Conservation (phyloP, 179 eudicot genomes). For the Beta corolliflora region DNA sequence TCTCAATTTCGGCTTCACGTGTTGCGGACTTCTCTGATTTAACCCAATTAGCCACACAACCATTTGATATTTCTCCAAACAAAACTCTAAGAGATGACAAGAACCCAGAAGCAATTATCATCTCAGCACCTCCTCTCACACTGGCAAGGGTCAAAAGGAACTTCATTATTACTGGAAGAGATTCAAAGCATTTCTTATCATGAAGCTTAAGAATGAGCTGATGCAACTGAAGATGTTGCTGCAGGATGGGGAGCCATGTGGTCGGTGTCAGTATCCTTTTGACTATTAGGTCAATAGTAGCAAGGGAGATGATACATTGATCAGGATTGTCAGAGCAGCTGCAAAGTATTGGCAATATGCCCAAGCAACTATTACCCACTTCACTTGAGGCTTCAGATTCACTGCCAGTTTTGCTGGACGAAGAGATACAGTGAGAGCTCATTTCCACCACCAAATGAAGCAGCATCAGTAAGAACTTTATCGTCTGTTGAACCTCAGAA, state of each 20-base stretch:
- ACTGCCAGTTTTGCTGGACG: conserved; percentile 31
- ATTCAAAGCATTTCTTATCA: conserved; percentile 38
- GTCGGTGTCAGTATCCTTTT: conserved; percentile 56
- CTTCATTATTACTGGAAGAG: conserved; percentile 59
- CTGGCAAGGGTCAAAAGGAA: conserved; percentile 82
- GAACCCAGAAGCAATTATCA: conserved; percentile 76
- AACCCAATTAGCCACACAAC: conserved; percentile 30
- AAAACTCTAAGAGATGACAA: conserved; percentile 56
- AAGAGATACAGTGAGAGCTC: conserved; percentile 31
- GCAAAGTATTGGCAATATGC: conserved; percentile 81
- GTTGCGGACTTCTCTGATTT: conserved; percentile 37
- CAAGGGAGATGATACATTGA: conserved; percentile 58
- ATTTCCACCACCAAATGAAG: conserved; percentile 49
- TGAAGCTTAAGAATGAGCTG: conserved; percentile 67
- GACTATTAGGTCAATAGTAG: conserved; percentile 62
- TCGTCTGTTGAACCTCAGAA: conserved; percentile 43
- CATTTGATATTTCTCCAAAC: conserved; percentile 51
- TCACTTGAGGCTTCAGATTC: conserved; percentile 47
- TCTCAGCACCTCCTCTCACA: conserved; percentile 74
- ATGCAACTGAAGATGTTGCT: conserved; percentile 69
- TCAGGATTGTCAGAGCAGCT: conserved; percentile 57
- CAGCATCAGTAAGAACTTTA: conserved; percentile 51
- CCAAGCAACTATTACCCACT: conserved; percentile 59
- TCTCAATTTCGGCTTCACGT: conserved; percentile 42
- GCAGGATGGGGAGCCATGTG: conserved; percentile 82